phyloP scores from a whole-genome alignment of 192 early-diverging fungal species.

The Diversispora eburnea region DNA sequence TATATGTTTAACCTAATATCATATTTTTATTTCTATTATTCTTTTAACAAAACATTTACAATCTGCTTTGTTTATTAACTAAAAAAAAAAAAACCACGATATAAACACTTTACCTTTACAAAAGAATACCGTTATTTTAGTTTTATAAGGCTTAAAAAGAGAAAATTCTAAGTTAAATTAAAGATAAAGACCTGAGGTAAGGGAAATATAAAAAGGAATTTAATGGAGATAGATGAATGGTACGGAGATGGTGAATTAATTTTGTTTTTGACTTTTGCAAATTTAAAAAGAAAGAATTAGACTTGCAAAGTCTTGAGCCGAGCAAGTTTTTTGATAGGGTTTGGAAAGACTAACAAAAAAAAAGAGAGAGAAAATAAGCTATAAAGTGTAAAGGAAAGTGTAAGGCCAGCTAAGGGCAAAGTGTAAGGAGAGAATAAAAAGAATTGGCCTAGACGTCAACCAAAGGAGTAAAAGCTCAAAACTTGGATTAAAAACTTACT shows the following conservation, averaged over 20 bases:
- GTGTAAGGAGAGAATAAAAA: not conserved
- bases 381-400: not conserved
- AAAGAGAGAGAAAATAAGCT: slow-evolving; percentile 12
- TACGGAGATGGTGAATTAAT: not conserved
- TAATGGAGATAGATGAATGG: too few species aligned
- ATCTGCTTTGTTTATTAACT: too few species aligned
- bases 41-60: too few species aligned
- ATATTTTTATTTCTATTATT: too few species aligned
- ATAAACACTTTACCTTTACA: too few species aligned
- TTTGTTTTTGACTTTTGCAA: not conserved
- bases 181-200: too few species aligned
- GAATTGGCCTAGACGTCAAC: slow-evolving; percentile 13
- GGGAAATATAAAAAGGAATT: too few species aligned
- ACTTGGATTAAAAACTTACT: not conserved
- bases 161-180: too few species aligned
- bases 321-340: not conserved
- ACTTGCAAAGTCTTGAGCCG: not conserved
- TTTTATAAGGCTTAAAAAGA: too few species aligned
- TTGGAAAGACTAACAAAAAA: not conserved
- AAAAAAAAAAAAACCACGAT: too few species aligned
- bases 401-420: slow-evolving; percentile 18
- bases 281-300: not conserved
- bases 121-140: too few species aligned
- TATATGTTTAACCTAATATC: too few species aligned
- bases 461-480: not conserved